Conservation (phyloP, 192 early-diverging fungal genomes). For the Gamsiella multidivaricata region DNA sequence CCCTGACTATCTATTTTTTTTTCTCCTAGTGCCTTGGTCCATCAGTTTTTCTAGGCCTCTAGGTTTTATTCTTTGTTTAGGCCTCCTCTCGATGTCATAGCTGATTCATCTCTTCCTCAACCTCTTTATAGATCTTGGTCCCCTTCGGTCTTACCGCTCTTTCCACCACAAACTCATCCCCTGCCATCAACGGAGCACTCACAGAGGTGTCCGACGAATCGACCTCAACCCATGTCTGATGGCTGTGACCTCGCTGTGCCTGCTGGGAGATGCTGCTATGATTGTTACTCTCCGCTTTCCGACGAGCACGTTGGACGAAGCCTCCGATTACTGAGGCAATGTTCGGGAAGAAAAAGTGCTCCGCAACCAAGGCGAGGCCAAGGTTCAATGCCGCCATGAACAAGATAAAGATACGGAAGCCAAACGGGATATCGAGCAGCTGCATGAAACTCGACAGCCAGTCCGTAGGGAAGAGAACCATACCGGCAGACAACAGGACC, state of each 20-base stretch:
- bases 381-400: conserved; percentile 70
- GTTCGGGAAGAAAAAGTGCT: conserved; percentile 56
- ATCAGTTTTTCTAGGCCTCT: too few species aligned
- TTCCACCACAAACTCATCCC: background rate
- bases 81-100: background rate
- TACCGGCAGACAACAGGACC: conserved; percentile 56
- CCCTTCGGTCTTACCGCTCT: background rate
- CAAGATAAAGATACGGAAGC: conserved; percentile 70
- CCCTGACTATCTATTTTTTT: too few species aligned
- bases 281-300: too few species aligned
- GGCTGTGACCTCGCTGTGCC: background rate
- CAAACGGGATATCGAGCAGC: conserved; percentile 65
- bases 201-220: background rate
- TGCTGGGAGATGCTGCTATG: background rate
- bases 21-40: too few species aligned
- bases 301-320: background rate
- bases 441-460: conserved; percentile 71
- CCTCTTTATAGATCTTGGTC: conserved; percentile 39
- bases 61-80: background rate
- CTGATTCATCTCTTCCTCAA: conserved; percentile 33
- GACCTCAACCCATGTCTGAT: conserved; percentile 2
- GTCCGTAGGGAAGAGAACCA: conserved; percentile 64
- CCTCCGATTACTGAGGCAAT: conserved; percentile 36
- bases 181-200: conserved; percentile 11
- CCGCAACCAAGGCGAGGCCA: conserved; percentile 44